Evolutionary conservation across 2,329 filamentous ascomycete genomes (phyloP).

Genomic region (Ceratocystis variospora): DNA sequence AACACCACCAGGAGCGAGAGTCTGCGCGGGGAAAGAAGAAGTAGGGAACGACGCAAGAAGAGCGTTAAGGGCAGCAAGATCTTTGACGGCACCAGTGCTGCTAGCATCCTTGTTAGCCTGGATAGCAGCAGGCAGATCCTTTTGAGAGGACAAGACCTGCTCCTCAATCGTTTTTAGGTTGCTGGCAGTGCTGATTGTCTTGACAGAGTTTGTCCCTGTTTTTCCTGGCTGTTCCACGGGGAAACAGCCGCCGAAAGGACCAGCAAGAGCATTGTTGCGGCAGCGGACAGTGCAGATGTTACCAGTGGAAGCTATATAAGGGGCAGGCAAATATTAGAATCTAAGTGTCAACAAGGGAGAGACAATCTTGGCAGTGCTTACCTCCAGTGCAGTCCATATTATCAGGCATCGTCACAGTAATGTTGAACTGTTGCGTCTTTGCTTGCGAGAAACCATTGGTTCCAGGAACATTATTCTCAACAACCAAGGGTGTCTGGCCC

Average conservation of each 20-base stretch:
- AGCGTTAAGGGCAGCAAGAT: conserved; percentile 27
- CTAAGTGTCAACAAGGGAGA: no score
- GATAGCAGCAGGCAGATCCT: conserved; percentile 33
- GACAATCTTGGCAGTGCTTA: conserved; percentile 23
- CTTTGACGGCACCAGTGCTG: conserved; percentile 22
- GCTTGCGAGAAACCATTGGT: conserved; percentile 43
- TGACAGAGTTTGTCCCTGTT: conserved; percentile 31
- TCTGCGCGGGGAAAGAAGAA: conserved; percentile 26
- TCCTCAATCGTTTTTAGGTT: conserved; percentile 32
- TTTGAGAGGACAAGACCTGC: conserved; percentile 38
- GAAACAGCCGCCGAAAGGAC: conserved; percentile 46
- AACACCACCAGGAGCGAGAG: conserved; percentile 23
- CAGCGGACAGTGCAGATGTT: conserved; percentile 46
- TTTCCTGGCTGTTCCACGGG: conserved; percentile 41
- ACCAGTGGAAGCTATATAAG: conserved; percentile 37
- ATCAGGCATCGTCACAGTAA: conserved; percentile 40
- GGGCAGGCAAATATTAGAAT: background rate
- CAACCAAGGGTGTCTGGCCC: conserved; percentile 30
- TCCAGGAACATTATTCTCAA: conserved; percentile 47
- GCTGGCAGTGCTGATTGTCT: conserved; percentile 34
- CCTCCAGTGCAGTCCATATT: conserved; percentile 38
- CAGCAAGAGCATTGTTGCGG: conserved; percentile 43
- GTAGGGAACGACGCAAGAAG: conserved; percentile 23
- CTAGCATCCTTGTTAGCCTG: conserved; percentile 33
- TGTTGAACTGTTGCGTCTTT: conserved; percentile 42